Base-by-base conservation (phyloP, 2,329 filamentous ascomycete species). In the Pseudofabraea citricarpa region DNA sequence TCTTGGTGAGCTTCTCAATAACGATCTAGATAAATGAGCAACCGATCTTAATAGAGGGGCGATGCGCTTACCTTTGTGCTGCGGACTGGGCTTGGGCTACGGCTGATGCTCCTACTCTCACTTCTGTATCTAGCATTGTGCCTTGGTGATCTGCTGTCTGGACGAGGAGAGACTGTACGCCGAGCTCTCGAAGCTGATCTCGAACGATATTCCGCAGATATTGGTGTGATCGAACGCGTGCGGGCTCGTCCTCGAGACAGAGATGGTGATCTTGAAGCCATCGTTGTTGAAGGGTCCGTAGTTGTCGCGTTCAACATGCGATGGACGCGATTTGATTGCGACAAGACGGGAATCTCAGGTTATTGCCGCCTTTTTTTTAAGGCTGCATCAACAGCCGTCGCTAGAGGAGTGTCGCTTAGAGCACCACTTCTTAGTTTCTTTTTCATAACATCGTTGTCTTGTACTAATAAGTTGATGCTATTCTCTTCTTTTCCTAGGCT, bases 1-100 rank as follows among this genome's bases (percentile, higher is more conserved):
- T 97, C 65, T 94, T 95, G 4, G 91, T 95, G 59, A 98, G 74
- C 50, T 94, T 90, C 66, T 98, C 93, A 36, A 98, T 86, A 15
- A 98, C 89, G 61, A 98, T 90, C 87, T 96, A 56, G 9, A 31
- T 20, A 18, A 22, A 24, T 59, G 47, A 57, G 46, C 26, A 33
- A 43, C 2, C 10, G 5, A 29, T 18, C 32, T 51, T 45, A 41
- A 20, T 23, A 5, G 19, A 26, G 16, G 35, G 40, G 26, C 41
- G 31, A 6, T 6, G 29, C 36, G 23, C 40, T 26, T 50, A 74
- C 76, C 69, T 80, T 80, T 41, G 76, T 79, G 53, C 73, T 77
- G 51, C 64, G 68, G 5, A 61, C 44, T 6, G 72, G 69, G 29
- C 58, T 62, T 43, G 50, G 47, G 40, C 54, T 57, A 19, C 54